Percentiles rank a stretch among this genome's conserved stretches.
Evolutionary conservation across 352 stramenopile species (phyloP).

Genomic region (Pythium folliculosum): DNA sequence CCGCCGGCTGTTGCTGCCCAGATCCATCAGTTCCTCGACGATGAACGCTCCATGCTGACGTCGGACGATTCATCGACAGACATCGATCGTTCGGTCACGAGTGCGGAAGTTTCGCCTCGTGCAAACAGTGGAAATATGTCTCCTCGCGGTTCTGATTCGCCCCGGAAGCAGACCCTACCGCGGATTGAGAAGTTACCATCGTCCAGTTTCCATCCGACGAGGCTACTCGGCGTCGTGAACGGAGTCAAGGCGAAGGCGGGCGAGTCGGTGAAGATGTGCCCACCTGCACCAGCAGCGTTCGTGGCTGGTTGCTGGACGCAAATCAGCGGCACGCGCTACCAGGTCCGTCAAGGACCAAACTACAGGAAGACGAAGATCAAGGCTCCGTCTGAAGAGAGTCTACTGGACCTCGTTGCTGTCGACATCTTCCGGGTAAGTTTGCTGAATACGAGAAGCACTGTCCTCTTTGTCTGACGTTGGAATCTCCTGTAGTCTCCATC

Average conservation of each 20-base stretch:
- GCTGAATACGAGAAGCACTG: neutral
- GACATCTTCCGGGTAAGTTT: conserved; percentile 67
- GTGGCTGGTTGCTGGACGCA: conserved; percentile 61
- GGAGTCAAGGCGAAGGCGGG: conserved; percentile 50
- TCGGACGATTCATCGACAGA: conserved; percentile 4
- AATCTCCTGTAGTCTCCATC: conserved; percentile 43
- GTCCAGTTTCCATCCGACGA: conserved; percentile 14
- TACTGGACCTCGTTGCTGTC: conserved; percentile 66
- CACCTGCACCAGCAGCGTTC: conserved; percentile 34
- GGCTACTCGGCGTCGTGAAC: conserved; percentile 20
- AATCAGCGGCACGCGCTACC: conserved; percentile 67
- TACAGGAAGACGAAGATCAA: conserved; percentile 81
- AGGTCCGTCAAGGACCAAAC: conserved; percentile 83
- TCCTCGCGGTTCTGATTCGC: conserved; percentile 6
- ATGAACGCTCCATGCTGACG: neutral
- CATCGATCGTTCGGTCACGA: neutral
- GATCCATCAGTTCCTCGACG: neutral
- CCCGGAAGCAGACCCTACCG: conserved; percentile 21
- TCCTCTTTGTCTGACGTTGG: neutral
- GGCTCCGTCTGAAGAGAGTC: conserved; percentile 49
- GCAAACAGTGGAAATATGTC: conserved; percentile 4
- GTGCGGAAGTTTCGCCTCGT: conserved; percentile 2
- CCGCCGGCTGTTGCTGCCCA: neutral
- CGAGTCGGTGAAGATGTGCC: conserved; percentile 56
- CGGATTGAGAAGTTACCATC: conserved; percentile 25